A percentile compares a stretch with the other conserved stretches of the same genome.
These are phyloP conservation scores for Phytophthora nicotianae DNA, from an alignment of 352 stramenopile genomes.

Conservation along the genomic window DNA sequence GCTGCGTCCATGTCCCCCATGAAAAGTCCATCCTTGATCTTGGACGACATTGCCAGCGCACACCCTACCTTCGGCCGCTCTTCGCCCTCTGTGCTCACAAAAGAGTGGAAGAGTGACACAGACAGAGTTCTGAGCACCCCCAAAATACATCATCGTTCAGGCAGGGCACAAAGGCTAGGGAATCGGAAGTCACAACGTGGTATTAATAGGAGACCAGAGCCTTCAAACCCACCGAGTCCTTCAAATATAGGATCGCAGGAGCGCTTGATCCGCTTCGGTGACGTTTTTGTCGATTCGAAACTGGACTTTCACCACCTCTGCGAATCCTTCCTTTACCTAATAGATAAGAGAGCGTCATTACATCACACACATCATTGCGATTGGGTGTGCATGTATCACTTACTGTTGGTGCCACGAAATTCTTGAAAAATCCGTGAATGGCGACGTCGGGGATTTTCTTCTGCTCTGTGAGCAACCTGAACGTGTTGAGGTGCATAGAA, in stretches of 20 bases:
- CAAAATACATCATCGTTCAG: slow-evolving; percentile 32
- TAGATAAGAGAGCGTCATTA: slow-evolving; percentile 2
- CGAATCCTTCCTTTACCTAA: slow-evolving; percentile 78
- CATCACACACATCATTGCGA: slow-evolving; percentile 21
- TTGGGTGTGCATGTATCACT: slow-evolving; percentile 2
- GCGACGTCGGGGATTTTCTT: slow-evolving; percentile 86
- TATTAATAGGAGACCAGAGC: slow-evolving; percentile 34
- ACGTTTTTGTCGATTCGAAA: slow-evolving; percentile 59
- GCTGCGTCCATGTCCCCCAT: slow-evolving; percentile 93
- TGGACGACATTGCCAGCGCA: slow-evolving; percentile 83
- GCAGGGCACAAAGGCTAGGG: slow-evolving; percentile 4
- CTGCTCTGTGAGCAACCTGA: slow-evolving; percentile 68
- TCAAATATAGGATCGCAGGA: slow-evolving; percentile 72
- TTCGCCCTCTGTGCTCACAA: slow-evolving; percentile 17
- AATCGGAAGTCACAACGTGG: slow-evolving; percentile 12
- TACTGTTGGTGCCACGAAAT: slow-evolving; percentile 56
- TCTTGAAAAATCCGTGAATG: slow-evolving; percentile 91
- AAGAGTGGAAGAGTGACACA: slow-evolving; percentile 31
- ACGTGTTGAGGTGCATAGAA: slow-evolving; percentile 87
- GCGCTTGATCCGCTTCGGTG: slow-evolving; percentile 36
- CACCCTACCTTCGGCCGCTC: slow-evolving; percentile 12
- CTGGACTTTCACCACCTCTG: slow-evolving; percentile 66
- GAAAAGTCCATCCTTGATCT: slow-evolving; percentile 95
- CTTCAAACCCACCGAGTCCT: slow-evolving; percentile 10
- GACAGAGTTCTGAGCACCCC: slow-evolving; percentile 1